Percentiles rank a stretch among this genome's conserved stretches.
Evolutionary conservation across 192 early-diverging fungal species (phyloP).

Genomic region (Mycoemilia scoparia): DNA sequence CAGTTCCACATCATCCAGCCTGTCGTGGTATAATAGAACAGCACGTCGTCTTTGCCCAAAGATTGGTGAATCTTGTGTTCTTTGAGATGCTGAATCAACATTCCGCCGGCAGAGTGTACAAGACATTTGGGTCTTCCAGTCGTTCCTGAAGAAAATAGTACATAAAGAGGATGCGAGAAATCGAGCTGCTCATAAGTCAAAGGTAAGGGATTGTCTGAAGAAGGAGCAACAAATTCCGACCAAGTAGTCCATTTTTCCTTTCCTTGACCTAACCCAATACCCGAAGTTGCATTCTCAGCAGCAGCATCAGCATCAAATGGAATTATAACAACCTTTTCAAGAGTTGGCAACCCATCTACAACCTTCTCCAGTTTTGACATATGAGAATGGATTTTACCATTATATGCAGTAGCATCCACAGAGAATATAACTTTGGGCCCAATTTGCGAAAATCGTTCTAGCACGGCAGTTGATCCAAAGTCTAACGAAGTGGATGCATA

Average conservation of each 20-base stretch:
- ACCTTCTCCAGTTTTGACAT: conserved; percentile 56
- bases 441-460: conserved; percentile 88
- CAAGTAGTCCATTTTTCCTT: too few species aligned
- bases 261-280: too few species aligned
- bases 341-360: conserved; percentile 39
- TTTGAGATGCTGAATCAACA: conserved; percentile 83
- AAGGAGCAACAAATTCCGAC: conserved; percentile 34
- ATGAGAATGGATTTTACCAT: conserved; percentile 68
- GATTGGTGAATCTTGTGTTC: conserved; percentile 82
- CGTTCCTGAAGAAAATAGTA: conserved; percentile 87
- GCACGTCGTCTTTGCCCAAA: conserved; percentile 49
- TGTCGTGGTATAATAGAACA: conserved; percentile 81
- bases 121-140: conserved; percentile 94
- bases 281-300: conserved; percentile 9
- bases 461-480: conserved; percentile 78
- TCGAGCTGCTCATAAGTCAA: conserved; percentile 69
- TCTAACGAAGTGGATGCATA: conserved; percentile 93
- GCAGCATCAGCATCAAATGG: conserved; percentile 36
- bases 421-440: conserved; percentile 80
- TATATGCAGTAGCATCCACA: conserved; percentile 81
- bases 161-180: conserved; percentile 80
- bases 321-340: conserved; percentile 63
- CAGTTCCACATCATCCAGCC: conserved; percentile 99
- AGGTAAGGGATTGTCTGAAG: conserved; percentile 7
- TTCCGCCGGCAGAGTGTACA: conserved; percentile 80